Conservation (phyloP, 495 filamentous ascomycete genomes). For the Parmelia sp. region DNA sequence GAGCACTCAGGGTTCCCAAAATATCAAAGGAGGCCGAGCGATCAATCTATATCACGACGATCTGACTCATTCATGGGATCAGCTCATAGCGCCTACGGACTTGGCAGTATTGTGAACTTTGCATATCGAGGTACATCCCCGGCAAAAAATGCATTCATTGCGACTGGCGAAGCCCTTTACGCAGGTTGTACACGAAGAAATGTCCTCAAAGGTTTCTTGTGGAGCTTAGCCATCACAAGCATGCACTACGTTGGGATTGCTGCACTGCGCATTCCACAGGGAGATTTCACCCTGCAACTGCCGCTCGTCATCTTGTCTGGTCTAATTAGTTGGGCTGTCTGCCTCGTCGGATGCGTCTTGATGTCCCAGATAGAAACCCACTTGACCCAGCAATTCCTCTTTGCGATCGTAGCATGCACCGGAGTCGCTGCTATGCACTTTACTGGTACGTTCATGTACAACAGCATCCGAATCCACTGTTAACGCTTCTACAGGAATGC, state of each 20-base stretch:
- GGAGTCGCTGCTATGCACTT: conserved; percentile 31
- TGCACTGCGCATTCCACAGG: conserved; percentile 25
- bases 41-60: conserved; percentile 19
- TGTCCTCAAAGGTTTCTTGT: conserved; percentile 26
- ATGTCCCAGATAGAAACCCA: conserved; percentile 28
- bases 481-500: conserved; percentile 24
- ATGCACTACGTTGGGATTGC: conserved; percentile 31
- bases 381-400: conserved; percentile 26
- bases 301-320: conserved; percentile 24
- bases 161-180: conserved; percentile 27
- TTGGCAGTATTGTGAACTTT: conserved; percentile 26
- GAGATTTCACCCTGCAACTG: conserved; percentile 21
- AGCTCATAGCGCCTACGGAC: conserved; percentile 20
- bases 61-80: conserved; percentile 24
- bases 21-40: conserved; percentile 7
- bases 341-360: conserved; percentile 27
- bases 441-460: conserved; percentile 22
- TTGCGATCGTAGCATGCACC: conserved; percentile 23
- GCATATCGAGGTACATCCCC: conserved; percentile 22
- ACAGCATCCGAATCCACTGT: not conserved
- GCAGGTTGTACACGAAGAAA: conserved; percentile 23
- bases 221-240: conserved; percentile 27
- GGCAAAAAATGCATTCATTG: conserved; percentile 27
- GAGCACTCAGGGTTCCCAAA: not conserved
- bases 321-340: conserved; percentile 27